Conservation (phyloP, 192 early-diverging fungal species). For the Coemansia sp. region DNA sequence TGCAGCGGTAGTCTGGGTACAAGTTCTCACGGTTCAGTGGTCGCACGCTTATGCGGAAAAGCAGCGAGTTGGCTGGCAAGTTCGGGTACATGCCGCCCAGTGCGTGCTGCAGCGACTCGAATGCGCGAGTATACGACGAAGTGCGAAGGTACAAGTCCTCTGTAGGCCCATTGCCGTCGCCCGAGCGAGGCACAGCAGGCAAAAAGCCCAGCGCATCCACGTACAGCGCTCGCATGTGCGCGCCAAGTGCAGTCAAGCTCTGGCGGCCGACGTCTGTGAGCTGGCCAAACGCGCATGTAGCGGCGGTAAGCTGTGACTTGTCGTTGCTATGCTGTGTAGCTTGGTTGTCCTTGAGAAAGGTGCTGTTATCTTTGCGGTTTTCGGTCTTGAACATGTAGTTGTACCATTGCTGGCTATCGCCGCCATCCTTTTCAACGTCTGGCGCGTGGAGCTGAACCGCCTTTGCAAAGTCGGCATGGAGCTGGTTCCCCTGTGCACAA, state of each 20-base stretch:
- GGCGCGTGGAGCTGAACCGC: neutral
- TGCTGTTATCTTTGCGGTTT: conserved; percentile 3
- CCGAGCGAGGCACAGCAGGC: conserved; percentile 18
- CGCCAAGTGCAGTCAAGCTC: conserved; percentile 56
- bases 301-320: conserved; percentile 15
- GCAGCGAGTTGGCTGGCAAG: neutral
- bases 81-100: conserved; percentile 65
- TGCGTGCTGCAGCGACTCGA: conserved; percentile 70
- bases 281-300: conserved; percentile 58
- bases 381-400: conserved; percentile 27
- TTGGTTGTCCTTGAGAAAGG: conserved; percentile 24
- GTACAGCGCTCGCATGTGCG: conserved; percentile 59
- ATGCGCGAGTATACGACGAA: conserved; percentile 63
- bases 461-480: conserved; percentile 40
- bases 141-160: conserved; percentile 59
- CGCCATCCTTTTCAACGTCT: neutral
- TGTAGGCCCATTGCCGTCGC: conserved; percentile 4
- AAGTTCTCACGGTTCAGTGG: conserved; percentile 35
- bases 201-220: conserved; percentile 55
- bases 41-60: conserved; percentile 36
- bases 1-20: conserved; percentile 30
- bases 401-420: conserved; percentile 6
- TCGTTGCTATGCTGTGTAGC: conserved; percentile 9
- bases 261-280: conserved; percentile 63
- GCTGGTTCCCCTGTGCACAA: conserved; percentile 29